Conservation (phyloP, 306 rosid genomes). For the Biancaea sappan region DNA sequence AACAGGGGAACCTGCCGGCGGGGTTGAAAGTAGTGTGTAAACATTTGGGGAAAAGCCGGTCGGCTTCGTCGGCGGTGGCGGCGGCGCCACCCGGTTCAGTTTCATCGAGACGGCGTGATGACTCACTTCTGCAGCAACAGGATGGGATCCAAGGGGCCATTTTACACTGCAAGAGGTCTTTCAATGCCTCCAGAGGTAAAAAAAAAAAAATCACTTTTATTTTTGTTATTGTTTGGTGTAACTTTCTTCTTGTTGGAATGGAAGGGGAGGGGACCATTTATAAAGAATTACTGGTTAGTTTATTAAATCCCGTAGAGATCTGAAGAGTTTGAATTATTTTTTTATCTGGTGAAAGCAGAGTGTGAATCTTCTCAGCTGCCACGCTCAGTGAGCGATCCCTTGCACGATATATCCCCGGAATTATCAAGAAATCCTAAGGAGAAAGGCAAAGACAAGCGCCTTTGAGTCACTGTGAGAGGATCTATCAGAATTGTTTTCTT, state of each 20-base stretch:
- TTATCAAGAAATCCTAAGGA: conserved; percentile 44
- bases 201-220: not conserved
- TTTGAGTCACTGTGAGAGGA: conserved; percentile 2
- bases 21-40: conserved; percentile 82
- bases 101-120: conserved; percentile 70
- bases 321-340: not conserved
- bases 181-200: conserved; percentile 80
- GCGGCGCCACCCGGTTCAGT: conserved; percentile 56
- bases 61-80: conserved; percentile 85
- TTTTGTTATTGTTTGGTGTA: not conserved
- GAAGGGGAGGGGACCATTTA: not conserved
- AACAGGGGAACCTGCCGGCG: conserved; percentile 62
- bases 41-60: conserved; percentile 94
- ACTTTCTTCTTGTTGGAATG: not conserved
- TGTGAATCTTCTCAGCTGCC: conserved; percentile 59
- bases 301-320: not conserved
- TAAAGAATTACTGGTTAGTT: not conserved
- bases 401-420: conserved; percentile 49
- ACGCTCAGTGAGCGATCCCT: conserved; percentile 61
- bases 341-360: conserved; percentile 36
- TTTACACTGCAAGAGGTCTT: conserved; percentile 92
- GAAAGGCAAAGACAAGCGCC: conserved; percentile 36
- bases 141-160: conserved; percentile 98
- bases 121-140: conserved; percentile 89
- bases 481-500: no score